Conservation (phyloP, 257 asterid species). For the Fraxinus excelsior region DNA sequence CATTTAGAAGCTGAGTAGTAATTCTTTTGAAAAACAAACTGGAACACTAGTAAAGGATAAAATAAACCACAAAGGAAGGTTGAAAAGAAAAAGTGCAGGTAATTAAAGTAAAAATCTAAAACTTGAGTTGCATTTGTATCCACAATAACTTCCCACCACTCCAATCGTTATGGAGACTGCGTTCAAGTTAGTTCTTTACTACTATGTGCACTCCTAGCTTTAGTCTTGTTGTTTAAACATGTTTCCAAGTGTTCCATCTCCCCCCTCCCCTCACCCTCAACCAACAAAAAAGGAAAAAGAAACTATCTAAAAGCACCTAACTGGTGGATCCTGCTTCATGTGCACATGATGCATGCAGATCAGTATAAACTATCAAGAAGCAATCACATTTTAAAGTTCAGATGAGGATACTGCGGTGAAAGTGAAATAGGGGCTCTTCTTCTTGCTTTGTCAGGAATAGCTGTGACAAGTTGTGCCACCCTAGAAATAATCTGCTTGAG, state of each 20-base stretch:
- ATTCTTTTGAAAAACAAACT: slow-evolving; percentile 75
- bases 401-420: slow-evolving; percentile 78
- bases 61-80: slow-evolving; percentile 21
- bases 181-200: slow-evolving; percentile 10
- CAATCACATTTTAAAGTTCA: slow-evolving; percentile 16
- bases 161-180: slow-evolving; percentile 17
- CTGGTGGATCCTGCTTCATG: slow-evolving; percentile 9
- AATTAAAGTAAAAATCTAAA: slow-evolving; percentile 8
- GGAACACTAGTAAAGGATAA: slow-evolving; percentile 45
- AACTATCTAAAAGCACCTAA: slow-evolving; percentile 17
- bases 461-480: slow-evolving; percentile 73
- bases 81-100: neutral
- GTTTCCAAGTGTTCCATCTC: slow-evolving; percentile 16
- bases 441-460: slow-evolving; percentile 93
- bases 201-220: slow-evolving; percentile 5
- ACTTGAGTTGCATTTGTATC: neutral
- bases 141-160: slow-evolving; percentile 20
- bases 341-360: slow-evolving; percentile 16
- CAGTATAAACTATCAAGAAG: slow-evolving; percentile 22
- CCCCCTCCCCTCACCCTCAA: too few species aligned
- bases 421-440: slow-evolving; percentile 66
- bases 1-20: slow-evolving; percentile 70
- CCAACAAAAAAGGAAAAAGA: neutral
- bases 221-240: neutral
- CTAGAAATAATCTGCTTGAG: slow-evolving; percentile 51